phyloP scores from a whole-genome alignment of 441 rosid species.

The Manihot esculenta region DNA sequence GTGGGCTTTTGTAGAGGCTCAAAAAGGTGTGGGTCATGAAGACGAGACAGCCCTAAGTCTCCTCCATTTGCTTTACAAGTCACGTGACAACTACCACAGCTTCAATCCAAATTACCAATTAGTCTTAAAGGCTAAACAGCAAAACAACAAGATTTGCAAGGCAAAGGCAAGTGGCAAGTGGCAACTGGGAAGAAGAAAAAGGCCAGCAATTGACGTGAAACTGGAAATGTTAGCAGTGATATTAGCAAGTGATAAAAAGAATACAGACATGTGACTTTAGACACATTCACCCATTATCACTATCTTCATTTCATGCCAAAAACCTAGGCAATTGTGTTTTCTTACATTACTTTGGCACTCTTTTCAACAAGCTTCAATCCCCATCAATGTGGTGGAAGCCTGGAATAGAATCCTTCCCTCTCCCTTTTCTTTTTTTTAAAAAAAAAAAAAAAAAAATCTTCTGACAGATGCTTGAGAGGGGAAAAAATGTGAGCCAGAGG shows the following conservation, averaged over 20 bases:
- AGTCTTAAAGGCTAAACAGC: no score
- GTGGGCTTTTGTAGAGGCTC: no score
- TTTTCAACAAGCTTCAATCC: conserved; percentile 30
- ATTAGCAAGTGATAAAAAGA: neutral
- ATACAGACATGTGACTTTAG: conserved; percentile 8
- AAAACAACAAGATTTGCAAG: neutral
- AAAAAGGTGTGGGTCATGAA: no score
- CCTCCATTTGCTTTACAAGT: neutral
- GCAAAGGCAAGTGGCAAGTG: neutral
- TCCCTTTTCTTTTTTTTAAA: no score
- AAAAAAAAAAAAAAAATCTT: no score
- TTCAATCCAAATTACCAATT: no score
- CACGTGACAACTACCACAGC: neutral
- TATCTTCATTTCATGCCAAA: neutral
- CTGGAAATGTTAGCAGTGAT: neutral
- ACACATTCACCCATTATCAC: neutral
- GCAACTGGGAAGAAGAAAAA: neutral
- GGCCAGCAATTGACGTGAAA: neutral
- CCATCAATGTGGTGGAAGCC: conserved; percentile 12
- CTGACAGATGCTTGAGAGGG: conserved; percentile 5
- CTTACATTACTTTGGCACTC: conserved; percentile 31
- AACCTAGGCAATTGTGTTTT: conserved; percentile 28
- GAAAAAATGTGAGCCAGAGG: neutral
- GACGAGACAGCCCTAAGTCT: neutral
- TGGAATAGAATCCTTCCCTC: neutral